Percentiles rank a stretch among this genome's conserved stretches.
These are phyloP conservation scores for Rhynchospora pubera DNA, from an alignment of 176 grass and related monocot genomes.

Conservation along the genomic window DNA sequence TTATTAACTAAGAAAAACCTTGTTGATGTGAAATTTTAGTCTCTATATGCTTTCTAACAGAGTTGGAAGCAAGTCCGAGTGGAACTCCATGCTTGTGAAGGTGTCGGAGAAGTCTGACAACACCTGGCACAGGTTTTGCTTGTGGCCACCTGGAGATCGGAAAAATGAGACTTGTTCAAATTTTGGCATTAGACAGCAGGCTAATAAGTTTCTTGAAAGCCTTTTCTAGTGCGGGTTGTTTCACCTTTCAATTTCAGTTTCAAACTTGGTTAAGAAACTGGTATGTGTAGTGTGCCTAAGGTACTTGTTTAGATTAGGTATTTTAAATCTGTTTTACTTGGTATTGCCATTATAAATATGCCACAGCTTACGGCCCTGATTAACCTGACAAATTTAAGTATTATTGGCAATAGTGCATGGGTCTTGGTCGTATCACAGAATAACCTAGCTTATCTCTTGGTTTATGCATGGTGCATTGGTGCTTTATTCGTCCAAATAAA, in stretches of 20 bases:
- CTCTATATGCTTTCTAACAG: slow-evolving; percentile 60
- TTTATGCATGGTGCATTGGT: background rate
- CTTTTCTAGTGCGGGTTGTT: background rate
- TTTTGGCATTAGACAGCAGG: background rate
- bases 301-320: background rate
- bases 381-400: background rate
- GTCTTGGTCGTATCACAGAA: background rate
- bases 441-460: background rate
- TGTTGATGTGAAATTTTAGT: slow-evolving; percentile 44
- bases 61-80: slow-evolving; percentile 82
- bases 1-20: slow-evolving; percentile 28
- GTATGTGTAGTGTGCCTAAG: background rate
- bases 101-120: slow-evolving; percentile 62
- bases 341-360: background rate
- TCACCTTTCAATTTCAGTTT: background rate
- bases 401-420: background rate
- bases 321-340: background rate
- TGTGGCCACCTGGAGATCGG: slow-evolving; percentile 49
- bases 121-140: slow-evolving; percentile 61
- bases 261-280: background rate
- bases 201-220: background rate
- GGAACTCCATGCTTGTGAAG: slow-evolving; percentile 61
- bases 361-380: background rate
- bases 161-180: background rate
- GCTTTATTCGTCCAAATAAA: background rate